These are phyloP conservation scores for Celoporthe dispersa DNA, from an alignment of 2,329 filamentous ascomycete species.

Conservation along the genomic window DNA sequence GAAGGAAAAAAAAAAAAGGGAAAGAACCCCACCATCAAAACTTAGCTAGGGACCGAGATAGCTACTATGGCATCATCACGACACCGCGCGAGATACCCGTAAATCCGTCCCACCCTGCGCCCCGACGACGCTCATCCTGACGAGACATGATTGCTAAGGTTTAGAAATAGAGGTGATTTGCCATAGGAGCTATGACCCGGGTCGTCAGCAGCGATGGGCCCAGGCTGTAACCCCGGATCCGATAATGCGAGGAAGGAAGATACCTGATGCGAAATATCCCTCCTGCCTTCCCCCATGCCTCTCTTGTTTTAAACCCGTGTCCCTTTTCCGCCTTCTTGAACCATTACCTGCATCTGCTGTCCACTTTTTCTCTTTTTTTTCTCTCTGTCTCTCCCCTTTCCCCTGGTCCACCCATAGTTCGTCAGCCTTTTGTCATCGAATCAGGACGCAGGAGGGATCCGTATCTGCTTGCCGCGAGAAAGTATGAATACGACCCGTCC, in stretches of 20 bases:
- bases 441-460: background rate
- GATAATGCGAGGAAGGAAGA: background rate
- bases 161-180: background rate
- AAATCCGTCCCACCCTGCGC: background rate
- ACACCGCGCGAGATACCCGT: background rate
- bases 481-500: conserved; percentile 27
- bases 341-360: background rate
- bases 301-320: background rate
- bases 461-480: background rate
- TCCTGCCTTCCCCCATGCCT: background rate
- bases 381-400: background rate
- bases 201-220: background rate
- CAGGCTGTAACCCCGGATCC: background rate
- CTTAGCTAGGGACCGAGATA: background rate
- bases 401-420: background rate
- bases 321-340: background rate
- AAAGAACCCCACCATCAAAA: background rate
- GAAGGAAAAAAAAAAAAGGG: background rate
- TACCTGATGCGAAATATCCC: background rate
- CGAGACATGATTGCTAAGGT: background rate
- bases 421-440: conserved; percentile 27
- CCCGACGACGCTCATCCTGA: background rate
- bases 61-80: background rate
- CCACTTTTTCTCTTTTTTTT: background rate
- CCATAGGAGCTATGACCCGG: background rate